These are phyloP conservation scores for Xanthoparmelia taractica DNA, from an alignment of 495 filamentous ascomycete genomes.

Conservation along the genomic window DNA sequence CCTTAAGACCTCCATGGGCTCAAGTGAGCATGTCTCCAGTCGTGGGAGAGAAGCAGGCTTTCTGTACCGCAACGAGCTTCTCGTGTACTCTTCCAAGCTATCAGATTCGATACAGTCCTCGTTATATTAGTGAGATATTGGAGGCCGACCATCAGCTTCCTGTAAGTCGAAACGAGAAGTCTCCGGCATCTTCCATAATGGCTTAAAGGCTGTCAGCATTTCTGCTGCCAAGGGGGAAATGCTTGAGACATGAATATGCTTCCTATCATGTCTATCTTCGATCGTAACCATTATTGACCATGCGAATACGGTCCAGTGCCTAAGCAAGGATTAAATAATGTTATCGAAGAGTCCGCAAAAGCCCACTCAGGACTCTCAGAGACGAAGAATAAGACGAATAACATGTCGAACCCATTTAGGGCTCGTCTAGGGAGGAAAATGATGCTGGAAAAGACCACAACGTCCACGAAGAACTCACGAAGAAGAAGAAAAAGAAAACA, in stretches of 20 bases:
- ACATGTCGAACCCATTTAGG: neutral
- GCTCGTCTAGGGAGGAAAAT: neutral
- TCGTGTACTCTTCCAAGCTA: neutral
- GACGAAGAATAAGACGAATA: neutral
- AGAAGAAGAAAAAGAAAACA: neutral
- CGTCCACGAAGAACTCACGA: neutral
- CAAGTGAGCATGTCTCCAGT: neutral
- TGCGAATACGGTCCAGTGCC: neutral
- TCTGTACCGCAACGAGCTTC: neutral
- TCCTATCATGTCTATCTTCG: neutral
- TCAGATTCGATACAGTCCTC: neutral
- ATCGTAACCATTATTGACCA: neutral
- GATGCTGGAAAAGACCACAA: neutral
- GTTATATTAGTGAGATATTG: neutral
- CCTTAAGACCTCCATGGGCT: neutral
- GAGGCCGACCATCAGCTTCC: neutral
- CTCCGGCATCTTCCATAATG: neutral
- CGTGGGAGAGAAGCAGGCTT: neutral
- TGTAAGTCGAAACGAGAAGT: neutral
- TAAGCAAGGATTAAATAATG: neutral
- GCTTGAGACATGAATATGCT: neutral
- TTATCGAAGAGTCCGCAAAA: neutral
- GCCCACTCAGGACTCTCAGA: neutral
- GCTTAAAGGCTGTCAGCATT: neutral
- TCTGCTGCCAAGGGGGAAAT: no score